Percentiles rank a stretch among this genome's conserved stretches.
These are phyloP conservation scores for Beauveria rudraprayagi DNA, from an alignment of 2,329 filamentous ascomycete genomes.

Conservation along the genomic window DNA sequence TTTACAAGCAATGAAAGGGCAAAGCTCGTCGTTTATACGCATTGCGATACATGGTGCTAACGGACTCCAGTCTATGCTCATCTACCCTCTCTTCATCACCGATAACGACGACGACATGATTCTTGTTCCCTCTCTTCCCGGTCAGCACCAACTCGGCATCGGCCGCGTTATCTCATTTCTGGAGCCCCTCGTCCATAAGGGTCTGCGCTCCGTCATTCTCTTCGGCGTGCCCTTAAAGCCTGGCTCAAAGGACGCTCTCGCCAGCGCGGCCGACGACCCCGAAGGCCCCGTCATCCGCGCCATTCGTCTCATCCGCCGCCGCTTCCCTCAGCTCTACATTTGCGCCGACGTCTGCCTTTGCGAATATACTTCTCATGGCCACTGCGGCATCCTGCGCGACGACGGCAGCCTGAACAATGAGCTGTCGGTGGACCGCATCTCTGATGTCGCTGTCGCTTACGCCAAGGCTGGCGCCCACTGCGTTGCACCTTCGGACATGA, in stretches of 20 bases:
- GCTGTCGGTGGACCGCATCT: constrained; percentile 87
- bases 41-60: neutral
- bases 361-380: constrained; percentile 96
- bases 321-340: constrained; percentile 87
- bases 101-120: constrained; percentile 90
- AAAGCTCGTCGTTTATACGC: neutral
- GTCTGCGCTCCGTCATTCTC: constrained; percentile 84
- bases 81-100: constrained; percentile 94
- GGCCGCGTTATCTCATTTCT: constrained; percentile 82
- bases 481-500: constrained; percentile 97
- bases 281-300: constrained; percentile 82
- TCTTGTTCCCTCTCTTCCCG: constrained; percentile 81
- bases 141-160: constrained; percentile 79
- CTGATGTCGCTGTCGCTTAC: constrained; percentile 95
- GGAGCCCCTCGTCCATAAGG: constrained; percentile 79
- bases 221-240: constrained; percentile 86
- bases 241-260: constrained; percentile 79
- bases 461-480: constrained; percentile 94
- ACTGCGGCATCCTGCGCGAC: constrained; percentile 91
- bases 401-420: constrained; percentile 91
- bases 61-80: constrained; percentile 76
- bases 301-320: constrained; percentile 74
- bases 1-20: neutral
- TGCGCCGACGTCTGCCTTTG: constrained; percentile 91
- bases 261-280: constrained; percentile 87